Conservation (phyloP, 768 basidiomycete species). For the Atractiella rhizophila region DNA sequence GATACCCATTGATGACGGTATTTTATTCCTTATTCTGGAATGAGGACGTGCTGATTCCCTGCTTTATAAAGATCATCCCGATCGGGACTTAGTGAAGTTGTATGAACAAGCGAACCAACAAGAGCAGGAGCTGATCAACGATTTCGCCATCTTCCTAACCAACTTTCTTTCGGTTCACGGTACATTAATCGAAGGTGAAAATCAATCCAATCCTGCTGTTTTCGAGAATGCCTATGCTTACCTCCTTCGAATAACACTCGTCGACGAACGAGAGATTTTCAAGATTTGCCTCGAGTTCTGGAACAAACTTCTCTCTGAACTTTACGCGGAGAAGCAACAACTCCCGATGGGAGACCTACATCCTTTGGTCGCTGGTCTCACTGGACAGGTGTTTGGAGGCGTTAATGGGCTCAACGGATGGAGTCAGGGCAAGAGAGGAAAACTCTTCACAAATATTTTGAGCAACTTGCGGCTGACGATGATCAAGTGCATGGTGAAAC, state of each 20-base stretch:
- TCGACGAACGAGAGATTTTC: slow-evolving; percentile 96
- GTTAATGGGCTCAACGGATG: slow-evolving; percentile 19
- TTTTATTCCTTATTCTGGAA: too few relatives aligned
- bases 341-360: slow-evolving; percentile 56
- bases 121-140: slow-evolving; percentile 89
- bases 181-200: slow-evolving; percentile 82
- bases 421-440: slow-evolving; percentile 45
- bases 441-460: slow-evolving; percentile 81
- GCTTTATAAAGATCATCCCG: not conserved
- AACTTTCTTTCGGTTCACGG: slow-evolving; percentile 89
- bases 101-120: slow-evolving; percentile 70
- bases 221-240: slow-evolving; percentile 90
- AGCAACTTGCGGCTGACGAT: slow-evolving; percentile 83
- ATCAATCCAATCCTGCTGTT: slow-evolving; percentile 65
- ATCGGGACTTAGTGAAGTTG: slow-evolving; percentile 53
- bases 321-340: slow-evolving; percentile 90
- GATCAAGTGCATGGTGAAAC: slow-evolving; percentile 98
- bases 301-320: slow-evolving; percentile 76
- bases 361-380: slow-evolving; percentile 51
- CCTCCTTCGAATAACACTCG: slow-evolving; percentile 92
- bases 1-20: too few relatives aligned
- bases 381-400: slow-evolving; percentile 32
- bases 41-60: too few relatives aligned
- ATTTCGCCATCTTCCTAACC: slow-evolving; percentile 85
- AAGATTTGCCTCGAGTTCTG: slow-evolving; percentile 98